Percentiles rank a stretch among this genome's conserved stretches.
These are phyloP conservation scores for Phytophthora tentaculata DNA, from an alignment of 352 stramenopile genomes.

Conservation along the genomic window DNA sequence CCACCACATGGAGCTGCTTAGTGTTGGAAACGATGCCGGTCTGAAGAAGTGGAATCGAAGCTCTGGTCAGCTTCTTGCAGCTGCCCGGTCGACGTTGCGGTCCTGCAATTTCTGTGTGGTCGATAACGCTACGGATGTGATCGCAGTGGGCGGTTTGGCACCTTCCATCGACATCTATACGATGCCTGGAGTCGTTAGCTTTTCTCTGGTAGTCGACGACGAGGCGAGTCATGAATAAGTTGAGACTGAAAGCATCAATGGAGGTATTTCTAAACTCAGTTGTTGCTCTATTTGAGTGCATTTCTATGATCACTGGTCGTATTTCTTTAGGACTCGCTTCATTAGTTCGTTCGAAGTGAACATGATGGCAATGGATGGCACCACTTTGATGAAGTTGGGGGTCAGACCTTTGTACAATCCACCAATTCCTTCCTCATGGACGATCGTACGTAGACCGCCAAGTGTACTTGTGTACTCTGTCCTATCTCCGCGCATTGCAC, in stretches of 20 bases:
- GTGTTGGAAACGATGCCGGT: slow-evolving; percentile 68
- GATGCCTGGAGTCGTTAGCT: slow-evolving; percentile 85
- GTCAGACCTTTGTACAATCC: slow-evolving; percentile 73
- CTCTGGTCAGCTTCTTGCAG: slow-evolving; percentile 62
- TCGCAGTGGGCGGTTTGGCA: slow-evolving; percentile 66
- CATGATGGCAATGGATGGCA: slow-evolving; percentile 84
- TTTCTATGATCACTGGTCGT: slow-evolving; percentile 20
- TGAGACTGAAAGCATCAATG: slow-evolving; percentile 2
- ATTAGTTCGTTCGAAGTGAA: slow-evolving; percentile 84
- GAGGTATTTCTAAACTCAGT: slow-evolving; percentile 26
- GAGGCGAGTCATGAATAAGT: slow-evolving; percentile 25
- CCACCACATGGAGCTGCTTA: slow-evolving; percentile 75
- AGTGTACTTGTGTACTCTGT: slow-evolving; percentile 60
- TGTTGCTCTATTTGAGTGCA: slow-evolving; percentile 29
- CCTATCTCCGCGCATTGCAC: slow-evolving; percentile 37
- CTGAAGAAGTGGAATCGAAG: slow-evolving; percentile 83
- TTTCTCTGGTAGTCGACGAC: slow-evolving; percentile 65
- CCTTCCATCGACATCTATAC: slow-evolving; percentile 77
- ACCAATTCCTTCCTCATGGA: slow-evolving; percentile 56
- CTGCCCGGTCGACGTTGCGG: slow-evolving; percentile 56
- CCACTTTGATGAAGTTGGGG: slow-evolving; percentile 81
- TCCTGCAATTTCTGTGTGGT: slow-evolving; percentile 78
- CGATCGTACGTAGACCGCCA: slow-evolving; percentile 52
- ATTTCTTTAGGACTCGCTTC: slow-evolving; percentile 47
- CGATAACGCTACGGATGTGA: slow-evolving; percentile 63